Base-by-base conservation (phyloP, 352 stramenopile genomes). In the Phytophthora ramorum region DNA sequence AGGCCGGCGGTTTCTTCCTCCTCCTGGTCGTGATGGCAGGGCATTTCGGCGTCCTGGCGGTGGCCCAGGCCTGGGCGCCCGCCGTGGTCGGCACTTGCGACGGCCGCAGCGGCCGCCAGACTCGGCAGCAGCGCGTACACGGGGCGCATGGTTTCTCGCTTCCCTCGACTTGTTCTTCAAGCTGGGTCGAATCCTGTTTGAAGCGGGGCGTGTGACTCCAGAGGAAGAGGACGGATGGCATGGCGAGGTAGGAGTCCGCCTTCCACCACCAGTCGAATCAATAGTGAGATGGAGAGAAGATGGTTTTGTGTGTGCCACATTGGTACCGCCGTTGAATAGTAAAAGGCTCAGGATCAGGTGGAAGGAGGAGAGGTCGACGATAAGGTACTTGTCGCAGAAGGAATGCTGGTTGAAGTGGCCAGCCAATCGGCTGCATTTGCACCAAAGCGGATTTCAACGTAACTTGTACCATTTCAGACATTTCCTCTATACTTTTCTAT, bases 151-250 rank as follows among this genome's bases (percentile, higher is more conserved):
- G 24, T 53, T 63, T 41, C 16, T 46, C 50, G 40, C 58, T 60
- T 41, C 40, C 22, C 8, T 24, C n/a, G 17, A 14, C 43, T 67
- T 30, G 47, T 73, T 75, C 70, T 78, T 78, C 70, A 78, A 78
- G 60, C 68, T 66, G 38, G 53, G 52, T 35, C 43, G 47, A 73
- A 63, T 51, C 64, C 38, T 57, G 28, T 75, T 75, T 75, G 65
- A 75, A 78, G 46, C 34, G 19, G 52, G 20, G 28, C 46, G 40
- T 57, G 61, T 58, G 51, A 74, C 66, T 65, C 24, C 17, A 17
- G 5, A 37, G n/a, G 5, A n/a, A 28, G 7, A 44, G 64, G 64
- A 59, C 17, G 58, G 64, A 50, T 59, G 64, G 3, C 64, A 72
- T 12, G 35, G 12, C 3, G 9, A 8, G 3, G 38, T 52, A 24